Percentiles rank a stretch among this genome's conserved stretches.
Conservation (phyloP, 1,139 yeast species). For the Diutina catenulata region DNA sequence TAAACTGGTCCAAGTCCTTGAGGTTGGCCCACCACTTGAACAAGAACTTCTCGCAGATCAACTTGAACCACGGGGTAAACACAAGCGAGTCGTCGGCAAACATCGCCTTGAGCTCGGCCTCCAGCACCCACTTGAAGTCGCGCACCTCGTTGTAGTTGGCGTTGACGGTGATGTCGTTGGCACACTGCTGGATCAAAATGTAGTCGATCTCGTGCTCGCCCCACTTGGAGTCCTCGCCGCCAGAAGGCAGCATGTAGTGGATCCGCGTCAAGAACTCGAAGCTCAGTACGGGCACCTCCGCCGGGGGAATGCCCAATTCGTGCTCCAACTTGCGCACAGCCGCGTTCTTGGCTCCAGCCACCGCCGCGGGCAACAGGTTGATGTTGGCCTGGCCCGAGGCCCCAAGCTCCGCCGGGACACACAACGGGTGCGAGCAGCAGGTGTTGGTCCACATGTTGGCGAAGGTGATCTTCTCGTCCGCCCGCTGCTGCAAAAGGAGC, state of each 20-base stretch:
- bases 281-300: slow-evolving; percentile 50
- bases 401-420: slow-evolving; percentile 60
- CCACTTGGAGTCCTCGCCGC: slow-evolving; percentile 63
- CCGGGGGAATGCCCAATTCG: slow-evolving; percentile 73
- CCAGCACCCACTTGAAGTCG: slow-evolving; percentile 65
- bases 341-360: slow-evolving; percentile 74
- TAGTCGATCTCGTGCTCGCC: slow-evolving; percentile 98
- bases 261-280: slow-evolving; percentile 86
- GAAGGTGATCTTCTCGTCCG: slow-evolving; percentile 91
- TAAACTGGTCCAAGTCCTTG: slow-evolving; percentile 38
- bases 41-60: slow-evolving; percentile 82
- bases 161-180: slow-evolving; percentile 36
- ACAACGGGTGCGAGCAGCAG: slow-evolving; percentile 95
- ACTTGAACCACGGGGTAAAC: slow-evolving; percentile 97
- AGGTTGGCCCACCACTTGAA: slow-evolving; percentile 90
- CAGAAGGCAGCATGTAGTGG: slow-evolving; percentile 83
- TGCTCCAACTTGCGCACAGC: slow-evolving; percentile 88
- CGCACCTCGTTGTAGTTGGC: slow-evolving; percentile 76
- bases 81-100: slow-evolving; percentile 49
- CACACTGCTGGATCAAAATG: slow-evolving; percentile 64
- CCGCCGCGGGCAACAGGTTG: slow-evolving; percentile 34
- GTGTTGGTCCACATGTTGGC: slow-evolving; percentile 98
- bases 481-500: slow-evolving; percentile 84
- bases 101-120: slow-evolving; percentile 60
- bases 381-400: slow-evolving; percentile 23